Base-by-base conservation (phyloP, 805 yeast genomes). In the Yarrowia sp. region DNA sequence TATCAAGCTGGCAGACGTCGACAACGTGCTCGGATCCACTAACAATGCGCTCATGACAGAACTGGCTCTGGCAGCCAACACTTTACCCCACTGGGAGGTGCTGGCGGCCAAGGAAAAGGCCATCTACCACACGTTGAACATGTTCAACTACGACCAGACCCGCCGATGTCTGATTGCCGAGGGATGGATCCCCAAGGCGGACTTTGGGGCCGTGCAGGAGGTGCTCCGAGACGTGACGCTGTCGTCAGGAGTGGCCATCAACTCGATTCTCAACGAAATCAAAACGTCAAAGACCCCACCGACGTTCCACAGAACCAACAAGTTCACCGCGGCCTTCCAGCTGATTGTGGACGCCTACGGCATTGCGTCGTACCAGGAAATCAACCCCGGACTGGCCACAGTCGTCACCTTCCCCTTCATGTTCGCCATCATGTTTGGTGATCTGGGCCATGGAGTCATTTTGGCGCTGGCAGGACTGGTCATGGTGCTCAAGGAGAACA, bases 401-500 rank as follows among this genome's bases (percentile, higher is more conserved):
- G 85, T 91, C 64, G 90, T 95, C 30, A 95, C 99, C 0, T 95
- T 95, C 81, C 99, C 99, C 17, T 95, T 95, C 76, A 90, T 95
- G 97, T 95, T 95, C 80, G 98, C 99, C 24, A 90, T 95, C 72
- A 95, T 95, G 99, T 95, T 95, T 82, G 99, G 99, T 81, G 99
- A 95, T 81, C 78, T 92, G 69, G 99, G 99, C 24, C 99, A 95
- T 79, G 99, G 98, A 7, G 83, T 92, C 66, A 86, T 95, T 65
- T 81, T 95, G 75, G 82, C 89, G 58, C 77, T 90, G 68, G 90
- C 91, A 19, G 97, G 96, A 0, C 78, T 85, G 47, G 79, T 80
- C 34, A 79, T 95, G 73, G 92, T 94, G 10, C 72, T 86, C 66
- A 87, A 88, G 75, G 99, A 95, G 78, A 83, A 80, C 69, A 81